These are phyloP conservation scores for Fusarium sp. DNA, from an alignment of 2,329 filamentous ascomycete species.

Conservation along the genomic window DNA sequence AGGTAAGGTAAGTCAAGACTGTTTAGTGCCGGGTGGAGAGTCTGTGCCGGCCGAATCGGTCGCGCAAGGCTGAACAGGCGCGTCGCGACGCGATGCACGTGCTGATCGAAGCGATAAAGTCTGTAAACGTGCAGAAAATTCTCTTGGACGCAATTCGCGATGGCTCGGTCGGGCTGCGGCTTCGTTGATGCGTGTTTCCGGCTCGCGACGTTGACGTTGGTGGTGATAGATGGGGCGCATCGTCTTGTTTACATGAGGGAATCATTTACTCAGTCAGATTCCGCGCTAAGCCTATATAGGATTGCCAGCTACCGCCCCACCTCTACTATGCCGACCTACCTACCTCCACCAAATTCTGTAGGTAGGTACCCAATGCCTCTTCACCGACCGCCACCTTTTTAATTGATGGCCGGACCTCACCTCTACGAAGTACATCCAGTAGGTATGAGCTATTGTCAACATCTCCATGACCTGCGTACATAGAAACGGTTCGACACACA, in stretches of 20 bases:
- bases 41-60: conserved; percentile 12
- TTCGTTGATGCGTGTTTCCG: conserved; percentile 33
- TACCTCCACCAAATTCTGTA: background rate
- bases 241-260: conserved; percentile 47
- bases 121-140: background rate
- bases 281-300: conserved; percentile 37
- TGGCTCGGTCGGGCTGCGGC: conserved; percentile 23
- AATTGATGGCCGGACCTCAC: background rate
- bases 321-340: background rate
- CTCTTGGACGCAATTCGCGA: conserved; percentile 28
- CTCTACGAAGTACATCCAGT: background rate
- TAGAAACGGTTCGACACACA: background rate
- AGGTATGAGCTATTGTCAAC: background rate
- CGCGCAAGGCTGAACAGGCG: conserved; percentile 27
- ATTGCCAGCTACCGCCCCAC: conserved; percentile 30
- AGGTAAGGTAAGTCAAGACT: conserved; percentile 20
- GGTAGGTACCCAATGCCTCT: conserved; percentile 5
- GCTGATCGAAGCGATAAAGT: background rate
- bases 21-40: conserved; percentile 1
- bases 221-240: conserved; percentile 45
- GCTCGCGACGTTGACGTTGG: conserved; percentile 43
- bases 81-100: conserved; percentile 38
- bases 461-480: background rate
- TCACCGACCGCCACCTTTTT: conserved; percentile 2
- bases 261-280: conserved; percentile 36